Evolutionary conservation across 1,139 yeast genomes (phyloP), one percentile per base, ranked within the genome.

Genomic region (Suhomyces bolitotheri): DNA sequence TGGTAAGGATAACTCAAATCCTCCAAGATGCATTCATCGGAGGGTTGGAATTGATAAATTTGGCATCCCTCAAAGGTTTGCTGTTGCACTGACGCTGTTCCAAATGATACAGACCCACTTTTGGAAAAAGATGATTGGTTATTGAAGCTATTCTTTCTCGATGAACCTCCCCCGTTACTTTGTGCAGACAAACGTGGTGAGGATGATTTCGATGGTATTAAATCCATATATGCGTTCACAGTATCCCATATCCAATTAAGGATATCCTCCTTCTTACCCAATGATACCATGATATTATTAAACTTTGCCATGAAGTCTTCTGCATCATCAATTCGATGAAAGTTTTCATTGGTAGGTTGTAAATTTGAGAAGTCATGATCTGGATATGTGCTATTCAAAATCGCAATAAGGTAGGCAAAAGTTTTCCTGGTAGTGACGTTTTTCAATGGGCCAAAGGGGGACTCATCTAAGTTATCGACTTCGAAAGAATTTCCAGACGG

Each of bases 381-480:
- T 0, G 98, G 97, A 55, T 87, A 92, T 1, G 95, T 82, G 8
- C 95, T 87, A 58, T 92, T 92, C 36, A 92, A 70, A 23, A 92
- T 90, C 2, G 95, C 94, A 41, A 92, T 86, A 38, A 92, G 67
- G 56, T 90, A 87, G 0, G 97, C 94, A 68, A 92, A 92, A 1
- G 92, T 82, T 59, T 87, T 82, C 46, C 96, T 76, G 21, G 95
- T 84, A 1, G 95, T 80, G 5, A 83, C 78, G 48, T 82, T 84
- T 52, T 83, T 85, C 31, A 92, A 71, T 0, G 97, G 96, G 0
- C 98, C 99, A 65, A 92, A 92, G 1, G 98, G 98, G 1, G 96
- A 87, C 22, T 71, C 72, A 38, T 76, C 80, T 20, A 47, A 56
- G 28, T 49, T 40, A 21, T 33, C 38, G 3, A 19, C 40, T 12